Evolutionary conservation across 371 early-diverging fungal genomes (phyloP).

Genomic region (Massospora cicadina): DNA sequence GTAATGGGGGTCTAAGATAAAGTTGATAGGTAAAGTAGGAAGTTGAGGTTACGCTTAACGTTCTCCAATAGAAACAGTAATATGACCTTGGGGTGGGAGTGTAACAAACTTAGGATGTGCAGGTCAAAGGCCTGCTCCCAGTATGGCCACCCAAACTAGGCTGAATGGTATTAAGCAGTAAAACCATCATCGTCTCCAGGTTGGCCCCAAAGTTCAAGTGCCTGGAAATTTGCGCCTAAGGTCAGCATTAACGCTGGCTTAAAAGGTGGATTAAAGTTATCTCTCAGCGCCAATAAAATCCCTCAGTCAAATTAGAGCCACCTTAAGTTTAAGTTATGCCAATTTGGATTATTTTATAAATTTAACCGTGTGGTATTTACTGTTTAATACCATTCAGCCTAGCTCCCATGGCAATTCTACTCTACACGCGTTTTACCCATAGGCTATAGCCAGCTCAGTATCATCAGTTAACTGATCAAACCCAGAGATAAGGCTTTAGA

Average conservation of each 20-base stretch:
- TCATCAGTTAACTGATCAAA: too few relatives aligned
- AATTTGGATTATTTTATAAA: neutral
- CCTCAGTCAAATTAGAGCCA: neutral
- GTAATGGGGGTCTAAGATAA: neutral
- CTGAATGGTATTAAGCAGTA: too few relatives aligned
- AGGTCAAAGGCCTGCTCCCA: neutral
- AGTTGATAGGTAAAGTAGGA: neutral
- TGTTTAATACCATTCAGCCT: too few relatives aligned
- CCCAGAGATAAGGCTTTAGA: too few relatives aligned
- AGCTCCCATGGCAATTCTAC: too few relatives aligned
- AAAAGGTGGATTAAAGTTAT: neutral
- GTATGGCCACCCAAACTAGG: constrained; percentile 4
- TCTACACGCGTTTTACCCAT: too few relatives aligned
- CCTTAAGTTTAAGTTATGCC: neutral
- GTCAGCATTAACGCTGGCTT: neutral
- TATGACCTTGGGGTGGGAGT: neutral
- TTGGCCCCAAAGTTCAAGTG: neutral
- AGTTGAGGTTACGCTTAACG: neutral
- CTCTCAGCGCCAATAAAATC: neutral
- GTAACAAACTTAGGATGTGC: neutral
- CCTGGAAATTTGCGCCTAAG: neutral
- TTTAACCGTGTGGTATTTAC: too few relatives aligned
- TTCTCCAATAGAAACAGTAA: neutral
- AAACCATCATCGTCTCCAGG: neutral
- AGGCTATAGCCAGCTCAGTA: too few relatives aligned